phyloP scores from a whole-genome alignment of 306 rosid genomes.

The Quillaja saponaria region DNA sequence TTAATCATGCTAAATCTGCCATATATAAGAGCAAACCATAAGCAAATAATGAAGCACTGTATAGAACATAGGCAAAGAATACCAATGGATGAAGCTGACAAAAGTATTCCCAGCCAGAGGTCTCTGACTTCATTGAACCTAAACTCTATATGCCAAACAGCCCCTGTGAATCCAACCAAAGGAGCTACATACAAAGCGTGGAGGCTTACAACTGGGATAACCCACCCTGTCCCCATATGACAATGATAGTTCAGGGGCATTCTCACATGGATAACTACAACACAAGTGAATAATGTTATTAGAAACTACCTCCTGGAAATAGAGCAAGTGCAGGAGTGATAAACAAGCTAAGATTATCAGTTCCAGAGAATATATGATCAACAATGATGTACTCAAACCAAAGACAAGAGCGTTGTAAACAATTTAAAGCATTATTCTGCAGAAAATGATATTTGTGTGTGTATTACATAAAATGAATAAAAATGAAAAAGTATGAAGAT shows the following conservation, averaged over 20 bases:
- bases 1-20: constrained; percentile 5
- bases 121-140: constrained; percentile 93
- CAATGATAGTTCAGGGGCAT: constrained; percentile 72
- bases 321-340: constrained; percentile 15
- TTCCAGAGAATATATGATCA: constrained; percentile 1
- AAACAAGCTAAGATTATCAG: neutral
- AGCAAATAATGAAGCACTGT: constrained; percentile 15
- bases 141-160: constrained; percentile 86
- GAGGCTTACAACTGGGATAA: constrained; percentile 57
- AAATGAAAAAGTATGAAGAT: constrained; percentile 10
- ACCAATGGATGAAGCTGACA: constrained; percentile 75
- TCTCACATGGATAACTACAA: constrained; percentile 62
- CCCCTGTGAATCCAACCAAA: constrained; percentile 73
- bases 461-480: neutral
- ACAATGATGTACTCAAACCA: neutral
- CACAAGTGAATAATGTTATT: constrained; percentile 35
- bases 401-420: neutral
- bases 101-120: constrained; percentile 89
- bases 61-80: constrained; percentile 39
- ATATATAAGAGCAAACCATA: constrained; percentile 8
- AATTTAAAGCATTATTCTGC: no score
- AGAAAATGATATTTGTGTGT: no score
- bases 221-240: constrained; percentile 77
- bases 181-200: constrained; percentile 65
- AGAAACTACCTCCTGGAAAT: constrained; percentile 10